A percentile compares a stretch with the other conserved stretches of the same genome.
These are phyloP conservation scores for Alternaria arbusti DNA, from an alignment of 2,329 filamentous ascomycete species.

Conservation along the genomic window DNA sequence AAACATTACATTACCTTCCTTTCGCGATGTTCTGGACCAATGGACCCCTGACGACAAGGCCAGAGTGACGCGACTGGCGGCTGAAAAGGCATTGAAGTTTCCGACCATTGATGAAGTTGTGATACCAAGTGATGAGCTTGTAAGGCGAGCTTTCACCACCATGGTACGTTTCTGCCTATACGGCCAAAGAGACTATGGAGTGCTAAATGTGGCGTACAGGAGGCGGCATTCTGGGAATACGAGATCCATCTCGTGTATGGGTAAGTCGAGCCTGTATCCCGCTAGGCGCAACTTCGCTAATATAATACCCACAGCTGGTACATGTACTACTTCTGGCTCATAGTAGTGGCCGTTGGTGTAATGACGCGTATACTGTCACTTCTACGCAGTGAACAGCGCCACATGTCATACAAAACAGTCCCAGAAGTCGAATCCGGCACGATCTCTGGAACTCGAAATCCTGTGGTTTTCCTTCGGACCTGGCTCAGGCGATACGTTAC, in stretches of 20 bases:
- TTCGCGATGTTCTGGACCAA: conserved; percentile 28
- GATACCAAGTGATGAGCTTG: conserved; percentile 28
- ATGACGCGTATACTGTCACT: conserved; percentile 28
- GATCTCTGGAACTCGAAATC: neutral
- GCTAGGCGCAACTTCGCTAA: neutral
- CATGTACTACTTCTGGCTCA: conserved; percentile 44
- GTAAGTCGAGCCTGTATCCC: conserved; percentile 12
- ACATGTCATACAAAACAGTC: conserved; percentile 10
- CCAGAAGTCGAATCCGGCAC: neutral
- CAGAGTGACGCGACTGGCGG: conserved; percentile 20
- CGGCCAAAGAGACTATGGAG: neutral
- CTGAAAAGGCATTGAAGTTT: conserved; percentile 27
- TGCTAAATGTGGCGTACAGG: conserved; percentile 19
- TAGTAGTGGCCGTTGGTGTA: conserved; percentile 33
- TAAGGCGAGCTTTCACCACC: conserved; percentile 37
- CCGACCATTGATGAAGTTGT: conserved; percentile 25
- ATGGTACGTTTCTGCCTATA: conserved; percentile 24
- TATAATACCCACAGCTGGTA: conserved; percentile 21
- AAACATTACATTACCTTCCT: conserved; percentile 32
- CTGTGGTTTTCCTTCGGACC: conserved; percentile 6
- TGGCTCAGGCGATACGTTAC: conserved; percentile 47
- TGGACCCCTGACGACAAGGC: conserved; percentile 27
- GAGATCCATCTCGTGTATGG: conserved; percentile 41
- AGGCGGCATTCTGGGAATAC: conserved; percentile 34
- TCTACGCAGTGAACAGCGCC: conserved; percentile 12